Base-by-base conservation (phyloP, 179 eudicot species). In the Carnegiea gigantea region DNA sequence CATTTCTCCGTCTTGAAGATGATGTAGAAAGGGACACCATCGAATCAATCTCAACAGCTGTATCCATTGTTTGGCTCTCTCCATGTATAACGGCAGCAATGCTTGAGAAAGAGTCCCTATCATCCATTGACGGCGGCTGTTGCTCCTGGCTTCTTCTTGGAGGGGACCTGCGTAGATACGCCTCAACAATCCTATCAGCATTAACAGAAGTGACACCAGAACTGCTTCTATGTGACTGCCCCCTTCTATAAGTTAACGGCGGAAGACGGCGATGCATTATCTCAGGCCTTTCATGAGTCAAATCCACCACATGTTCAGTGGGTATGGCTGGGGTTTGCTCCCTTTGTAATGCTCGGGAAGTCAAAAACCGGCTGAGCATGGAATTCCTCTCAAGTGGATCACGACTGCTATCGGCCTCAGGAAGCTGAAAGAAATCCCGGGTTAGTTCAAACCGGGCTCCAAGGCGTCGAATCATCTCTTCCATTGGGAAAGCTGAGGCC, bases 401-500 rank as follows among this genome's bases (percentile, higher is more conserved):
- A 1, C 74, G 88, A 2, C 85, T 84, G 59, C 84, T 83, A 11
- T 88, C 93, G 23, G 81, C 72, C 74, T 82, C 84, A 65, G 84
- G 86, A 26, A 83, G 83, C 80, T 88, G 91, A 48, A 85, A 85
- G 78, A 87, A 83, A 68, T 94, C 95, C 73, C 92, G 81, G 8
- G 90, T 81, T 80, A 92, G 70, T 80, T 92, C 97, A 85, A 90
- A 93, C 79, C 98, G 83, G 65, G 89, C 91, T 33, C 98, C 98
- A n/a, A 95, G 92, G 40, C 91, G 97, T 53, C 93, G 82, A 75
- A 93, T 92, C 98, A 95, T 93, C 86, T 93, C 98, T 83, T 95
- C 98, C 90, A 93, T 88, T 1, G 98, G 95, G 65, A 93, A 82
- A 54, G 90, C 75, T 23, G 89, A 90, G 48, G 90, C 88, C 21